Percentiles rank a stretch among this genome's conserved stretches.
phyloP scores from a whole-genome alignment of 202 grass and related monocot species.

The Saccharum hybrid region DNA sequence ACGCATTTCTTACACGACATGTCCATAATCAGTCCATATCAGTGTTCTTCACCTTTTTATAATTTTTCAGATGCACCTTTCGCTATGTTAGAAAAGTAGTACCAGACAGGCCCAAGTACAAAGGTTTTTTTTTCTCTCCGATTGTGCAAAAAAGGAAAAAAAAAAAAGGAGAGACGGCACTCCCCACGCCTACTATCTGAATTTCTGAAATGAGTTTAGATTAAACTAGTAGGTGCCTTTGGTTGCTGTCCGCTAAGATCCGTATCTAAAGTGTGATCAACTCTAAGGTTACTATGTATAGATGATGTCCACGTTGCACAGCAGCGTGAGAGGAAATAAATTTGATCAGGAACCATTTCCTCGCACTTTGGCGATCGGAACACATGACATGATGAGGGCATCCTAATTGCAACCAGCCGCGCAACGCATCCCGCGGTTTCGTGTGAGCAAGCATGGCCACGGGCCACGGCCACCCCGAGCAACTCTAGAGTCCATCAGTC shows the following conservation, averaged over 20 bases:
- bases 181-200: background rate
- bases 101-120: slow-evolving; percentile 14
- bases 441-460: no score
- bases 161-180: background rate
- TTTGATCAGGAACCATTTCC: no score
- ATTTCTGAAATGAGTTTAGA: no score
- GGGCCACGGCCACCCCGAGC: no score
- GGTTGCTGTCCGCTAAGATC: slow-evolving; percentile 36
- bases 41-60: background rate
- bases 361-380: no score
- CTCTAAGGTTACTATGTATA: background rate
- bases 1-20: background rate
- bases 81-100: background rate
- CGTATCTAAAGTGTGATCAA: background rate
- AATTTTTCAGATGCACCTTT: background rate
- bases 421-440: no score
- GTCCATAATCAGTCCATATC: background rate
- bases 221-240: slow-evolving; percentile 27
- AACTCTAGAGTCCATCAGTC: no score
- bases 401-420: no score
- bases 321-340: background rate
- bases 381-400: no score
- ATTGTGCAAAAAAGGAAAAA: background rate
- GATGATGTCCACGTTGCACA: background rate
- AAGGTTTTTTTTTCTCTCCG: background rate